Evolutionary conservation across 345 rosid species (phyloP).

Genomic region (Sapria himalayana): DNA sequence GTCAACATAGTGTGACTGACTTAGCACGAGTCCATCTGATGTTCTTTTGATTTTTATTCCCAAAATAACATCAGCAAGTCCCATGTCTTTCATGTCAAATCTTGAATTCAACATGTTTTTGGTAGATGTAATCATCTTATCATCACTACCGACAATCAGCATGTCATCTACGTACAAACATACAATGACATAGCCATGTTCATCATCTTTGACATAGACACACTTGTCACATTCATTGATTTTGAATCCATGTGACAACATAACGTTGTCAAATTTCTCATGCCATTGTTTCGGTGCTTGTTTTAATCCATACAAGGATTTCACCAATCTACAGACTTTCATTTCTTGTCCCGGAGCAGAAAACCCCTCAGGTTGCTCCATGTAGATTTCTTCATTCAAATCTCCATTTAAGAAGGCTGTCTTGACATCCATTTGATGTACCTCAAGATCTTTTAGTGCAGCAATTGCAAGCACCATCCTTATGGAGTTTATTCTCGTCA

Average conservation of each 20-base stretch:
- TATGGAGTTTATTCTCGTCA: not conserved
- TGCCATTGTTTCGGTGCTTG: not conserved
- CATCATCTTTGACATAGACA: not conserved
- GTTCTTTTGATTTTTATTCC: not conserved
- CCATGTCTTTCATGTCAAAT: constrained; percentile 2
- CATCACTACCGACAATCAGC: not conserved
- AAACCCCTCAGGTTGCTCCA: no score
- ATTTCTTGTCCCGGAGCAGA: not conserved
- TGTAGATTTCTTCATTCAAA: not conserved
- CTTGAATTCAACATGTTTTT: not conserved
- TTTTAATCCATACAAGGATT: not conserved
- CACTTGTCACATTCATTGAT: not conserved
- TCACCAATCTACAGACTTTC: not conserved
- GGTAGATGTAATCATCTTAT: not conserved
- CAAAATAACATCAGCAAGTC: not conserved
- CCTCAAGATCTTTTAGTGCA: not conserved
- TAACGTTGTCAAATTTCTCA: not conserved
- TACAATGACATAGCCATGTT: not conserved
- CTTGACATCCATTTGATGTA: not conserved
- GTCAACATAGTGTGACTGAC: not conserved
- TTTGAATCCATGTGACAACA: not conserved
- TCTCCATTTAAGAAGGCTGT: not conserved
- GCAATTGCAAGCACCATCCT: not conserved
- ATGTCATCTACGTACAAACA: not conserved
- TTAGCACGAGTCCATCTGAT: not conserved